phyloP scores from a whole-genome alignment of 768 basidiomycete genomes.

The Neoboletus subvelutipes region DNA sequence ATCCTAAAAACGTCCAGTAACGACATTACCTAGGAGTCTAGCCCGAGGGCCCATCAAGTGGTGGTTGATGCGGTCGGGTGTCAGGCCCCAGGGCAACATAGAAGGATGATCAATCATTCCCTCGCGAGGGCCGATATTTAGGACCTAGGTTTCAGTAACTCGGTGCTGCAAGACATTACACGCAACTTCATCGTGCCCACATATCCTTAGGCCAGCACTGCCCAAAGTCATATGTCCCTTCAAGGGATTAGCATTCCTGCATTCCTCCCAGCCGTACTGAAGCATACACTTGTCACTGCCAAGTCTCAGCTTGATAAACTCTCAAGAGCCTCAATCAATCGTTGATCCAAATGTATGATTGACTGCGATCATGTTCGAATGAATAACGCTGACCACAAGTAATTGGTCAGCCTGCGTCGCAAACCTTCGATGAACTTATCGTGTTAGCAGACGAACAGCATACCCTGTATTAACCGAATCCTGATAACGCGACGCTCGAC shows the following conservation, averaged over 20 bases:
- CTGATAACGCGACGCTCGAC: constrained; percentile 1
- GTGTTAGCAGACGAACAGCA: constrained; percentile 8
- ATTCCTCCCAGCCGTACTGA: not conserved
- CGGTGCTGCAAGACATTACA: too few species aligned
- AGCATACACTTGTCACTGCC: not conserved
- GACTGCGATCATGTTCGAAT: not conserved
- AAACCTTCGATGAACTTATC: constrained; percentile 24
- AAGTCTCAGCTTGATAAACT: not conserved
- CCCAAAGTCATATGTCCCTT: not conserved
- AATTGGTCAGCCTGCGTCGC: constrained; percentile 13
- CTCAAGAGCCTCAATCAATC: not conserved
- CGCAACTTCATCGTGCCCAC: too few species aligned
- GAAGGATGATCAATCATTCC: too few species aligned
- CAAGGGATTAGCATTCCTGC: not conserved
- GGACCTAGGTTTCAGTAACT: too few species aligned
- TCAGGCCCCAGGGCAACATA: too few species aligned
- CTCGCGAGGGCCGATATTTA: too few species aligned
- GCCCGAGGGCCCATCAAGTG: too few species aligned
- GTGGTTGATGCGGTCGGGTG: too few species aligned
- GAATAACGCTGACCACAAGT: not conserved
- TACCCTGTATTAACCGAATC: constrained; percentile 5
- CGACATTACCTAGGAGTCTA: too few species aligned
- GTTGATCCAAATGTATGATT: not conserved
- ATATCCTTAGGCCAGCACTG: not conserved
- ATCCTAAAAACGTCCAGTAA: too few species aligned